These are phyloP conservation scores for Hypomontagnella monticulosa DNA, from an alignment of 495 filamentous ascomycete species.

Conservation along the genomic window DNA sequence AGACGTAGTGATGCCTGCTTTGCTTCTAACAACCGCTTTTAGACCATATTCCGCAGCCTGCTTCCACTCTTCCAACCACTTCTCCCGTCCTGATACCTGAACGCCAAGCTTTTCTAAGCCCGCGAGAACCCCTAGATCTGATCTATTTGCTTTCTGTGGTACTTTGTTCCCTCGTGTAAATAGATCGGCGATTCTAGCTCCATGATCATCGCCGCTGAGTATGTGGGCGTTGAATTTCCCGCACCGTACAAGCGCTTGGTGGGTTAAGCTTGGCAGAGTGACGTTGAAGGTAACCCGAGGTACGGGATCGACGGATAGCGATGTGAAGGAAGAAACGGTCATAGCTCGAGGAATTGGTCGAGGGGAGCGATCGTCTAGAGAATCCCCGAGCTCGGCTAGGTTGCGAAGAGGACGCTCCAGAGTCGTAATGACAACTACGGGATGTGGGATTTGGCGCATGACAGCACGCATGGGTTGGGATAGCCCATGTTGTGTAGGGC, in stretches of 20 bases:
- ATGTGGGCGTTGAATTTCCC: slow-evolving; percentile 61
- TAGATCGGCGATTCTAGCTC: slow-evolving; percentile 56
- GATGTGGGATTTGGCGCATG: slow-evolving; percentile 76
- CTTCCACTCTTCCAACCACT: slow-evolving; percentile 34
- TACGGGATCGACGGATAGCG: slow-evolving; percentile 70
- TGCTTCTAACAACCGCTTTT: background rate
- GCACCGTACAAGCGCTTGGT: slow-evolving; percentile 63
- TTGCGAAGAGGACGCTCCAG: slow-evolving; percentile 42
- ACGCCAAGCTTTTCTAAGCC: slow-evolving; percentile 41
- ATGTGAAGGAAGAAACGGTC: slow-evolving; percentile 86
- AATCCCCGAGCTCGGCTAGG: slow-evolving; percentile 43
- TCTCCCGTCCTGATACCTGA: slow-evolving; percentile 28
- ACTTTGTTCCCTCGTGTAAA: slow-evolving; percentile 53
- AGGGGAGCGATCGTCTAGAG: slow-evolving; percentile 4
- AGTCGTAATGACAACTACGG: slow-evolving; percentile 78
- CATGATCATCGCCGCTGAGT: slow-evolving; percentile 51
- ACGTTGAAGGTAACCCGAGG: slow-evolving; percentile 86
- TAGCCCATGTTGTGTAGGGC: slow-evolving; percentile 36
- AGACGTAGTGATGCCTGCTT: background rate
- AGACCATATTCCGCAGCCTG: slow-evolving; percentile 9
- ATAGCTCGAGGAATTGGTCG: slow-evolving; percentile 63
- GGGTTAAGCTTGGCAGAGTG: slow-evolving; percentile 74
- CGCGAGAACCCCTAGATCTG: slow-evolving; percentile 41
- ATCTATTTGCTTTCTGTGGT: background rate
- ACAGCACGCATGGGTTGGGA: slow-evolving; percentile 62